Conservation (phyloP, 805 yeast genomes). For the Zygosaccharomyces pseudorouxii region DNA sequence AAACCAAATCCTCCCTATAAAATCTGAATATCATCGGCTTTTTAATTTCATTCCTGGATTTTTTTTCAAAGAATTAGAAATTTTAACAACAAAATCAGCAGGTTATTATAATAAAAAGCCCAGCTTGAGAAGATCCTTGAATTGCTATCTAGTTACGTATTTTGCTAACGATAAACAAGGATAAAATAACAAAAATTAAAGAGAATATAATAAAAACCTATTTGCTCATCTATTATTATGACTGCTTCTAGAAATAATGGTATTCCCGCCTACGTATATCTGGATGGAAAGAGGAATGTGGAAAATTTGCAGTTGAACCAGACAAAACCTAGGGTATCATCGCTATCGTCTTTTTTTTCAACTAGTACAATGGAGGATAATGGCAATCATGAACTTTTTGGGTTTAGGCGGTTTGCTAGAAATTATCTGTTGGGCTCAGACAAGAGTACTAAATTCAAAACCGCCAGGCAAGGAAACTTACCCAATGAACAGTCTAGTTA, state of each 20-base stretch:
- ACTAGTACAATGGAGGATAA: constrained; percentile 10
- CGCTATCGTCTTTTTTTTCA: constrained; percentile 18
- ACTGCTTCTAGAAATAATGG: constrained; percentile 7
- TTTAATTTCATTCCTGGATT: too few species aligned
- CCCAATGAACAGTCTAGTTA: neutral
- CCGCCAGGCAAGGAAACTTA: neutral
- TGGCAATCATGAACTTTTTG: constrained; percentile 21
- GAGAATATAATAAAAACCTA: neutral
- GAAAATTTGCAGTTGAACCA: constrained; percentile 2
- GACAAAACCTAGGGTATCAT: constrained; percentile 9
- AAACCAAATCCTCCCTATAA: too few species aligned
- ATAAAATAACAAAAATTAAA: neutral
- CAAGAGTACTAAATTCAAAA: constrained; percentile 4
- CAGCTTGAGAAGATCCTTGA: neutral
- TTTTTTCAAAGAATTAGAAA: too few species aligned
- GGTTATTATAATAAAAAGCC: constrained; percentile 1
- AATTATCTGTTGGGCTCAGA: constrained; percentile 19
- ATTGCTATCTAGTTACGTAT: neutral
- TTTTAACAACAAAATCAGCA: neutral
- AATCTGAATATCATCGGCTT: too few species aligned
- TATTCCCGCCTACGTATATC: constrained; percentile 4
- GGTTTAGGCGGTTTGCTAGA: constrained; percentile 29
- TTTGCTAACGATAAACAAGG: neutral
- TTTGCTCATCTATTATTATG: neutral
- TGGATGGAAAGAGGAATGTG: constrained; percentile 4